Evolutionary conservation across 169 alveolate genomes (phyloP), one percentile per base, ranked within the genome.

Genomic region (Cryptosporidium canis): DNA sequence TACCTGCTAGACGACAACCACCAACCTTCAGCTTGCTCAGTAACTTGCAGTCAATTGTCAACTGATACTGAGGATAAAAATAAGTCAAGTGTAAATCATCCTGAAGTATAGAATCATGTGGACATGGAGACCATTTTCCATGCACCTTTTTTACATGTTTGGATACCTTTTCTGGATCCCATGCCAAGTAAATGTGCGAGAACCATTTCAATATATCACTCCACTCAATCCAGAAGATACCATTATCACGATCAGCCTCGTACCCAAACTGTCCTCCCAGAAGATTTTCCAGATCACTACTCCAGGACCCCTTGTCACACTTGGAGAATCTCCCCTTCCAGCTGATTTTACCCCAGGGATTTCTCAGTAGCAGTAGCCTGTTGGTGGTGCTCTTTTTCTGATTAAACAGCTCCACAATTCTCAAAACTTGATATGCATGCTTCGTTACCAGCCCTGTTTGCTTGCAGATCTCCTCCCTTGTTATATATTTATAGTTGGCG

Each of bases 281-380:
- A 37, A 83, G 48, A 33, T 67, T 83, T 55, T 90, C 90, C 21
- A 94, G 56, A 44, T 91, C 87, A 39, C 48, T 85, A 45, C 91
- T 90, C 95, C 95, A 91, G 11, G 92, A 85, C 37, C 37, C 67
- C 7, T 31, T 83, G 70, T 94, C 97, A 45, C 68, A 51, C 29
- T 93, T 93, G 5, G 96, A 92, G 82, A 92, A 94, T 47, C 85
- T 90, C 14, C 96, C 96, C 61, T 92, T 95, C 97, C 98, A 96
- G 18, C 96, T 85, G 48, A 95, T 92, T 63, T 93, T 92, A 21
- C 99, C 98, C 99, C 99, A 96, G 1, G 99, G 99, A 58, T 96
- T 96, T 68, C 96, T 95, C 21, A 96, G 93, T 56, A 94, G 93
- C 67, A 96, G 43, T 63, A 96, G 77, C 41, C 93, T 92, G 5